Base-by-base conservation (phyloP, 768 basidiomycete species). In the Gelatoporia subvermispora region DNA sequence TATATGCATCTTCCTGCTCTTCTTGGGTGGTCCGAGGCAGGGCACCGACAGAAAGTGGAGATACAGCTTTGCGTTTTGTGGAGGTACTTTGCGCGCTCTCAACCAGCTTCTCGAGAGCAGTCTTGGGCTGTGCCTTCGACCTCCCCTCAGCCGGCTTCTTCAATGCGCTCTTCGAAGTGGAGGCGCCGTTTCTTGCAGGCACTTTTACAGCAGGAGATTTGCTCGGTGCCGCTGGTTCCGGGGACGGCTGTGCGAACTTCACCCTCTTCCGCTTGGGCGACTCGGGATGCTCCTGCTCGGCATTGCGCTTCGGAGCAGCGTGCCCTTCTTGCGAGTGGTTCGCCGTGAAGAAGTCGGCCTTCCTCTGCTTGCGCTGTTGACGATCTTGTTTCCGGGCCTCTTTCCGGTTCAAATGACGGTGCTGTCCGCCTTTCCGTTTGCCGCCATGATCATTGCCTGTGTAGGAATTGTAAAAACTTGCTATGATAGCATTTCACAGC, bases 1-100 rank as follows among this genome's bases (percentile, higher is more conserved):
- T 96, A 60, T 94, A 91, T 0, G 77, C 75, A 59, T 94, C 93
- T 57, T 98, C 94, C 28, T 85, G 76, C 24, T 72, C 66, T 51
- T 89, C 78, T 48, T 69, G 67, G 25, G 62, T 69, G 5, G 65
- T 65, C 21, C 65, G 70, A 21, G 68, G 56, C 2, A 47, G 21
- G 2, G 48, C 61, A 0, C 44, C 41, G 8, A 47, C 41, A 0
- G 35, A 35, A 7, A 31, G 7, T 24, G 54, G 45, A 0, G 45
- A 43, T 17, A 38, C 9, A 39, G 18, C 23, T 10, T 38, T 43
- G 38, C 2, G 21, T 44, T 34, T 48, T 44, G 24, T 9, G 5
- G 24, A 21, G 8, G 23, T 23, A 17, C 20, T 9, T 10, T 35
- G 40, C 35, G 63, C 49, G 24, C 57, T 58, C 3, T 49, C 54